A percentile compares a stretch with the other conserved stretches of the same genome.
Conservation (phyloP, 2,329 filamentous ascomycete species). For the Cladobotryum mycophilum region DNA sequence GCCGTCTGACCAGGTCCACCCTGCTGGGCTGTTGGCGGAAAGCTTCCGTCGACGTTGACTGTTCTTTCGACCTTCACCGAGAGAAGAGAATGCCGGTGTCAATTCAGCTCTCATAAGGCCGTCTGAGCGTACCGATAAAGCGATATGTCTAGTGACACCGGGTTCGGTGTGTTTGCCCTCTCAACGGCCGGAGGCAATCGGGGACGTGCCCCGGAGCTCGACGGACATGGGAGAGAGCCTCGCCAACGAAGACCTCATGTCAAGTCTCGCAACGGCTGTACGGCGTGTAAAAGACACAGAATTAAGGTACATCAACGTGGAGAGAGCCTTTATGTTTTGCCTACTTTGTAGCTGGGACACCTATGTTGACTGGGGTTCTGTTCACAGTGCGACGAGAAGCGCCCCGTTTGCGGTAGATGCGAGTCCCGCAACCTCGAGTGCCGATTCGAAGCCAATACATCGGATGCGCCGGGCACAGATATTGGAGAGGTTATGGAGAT, state of each 20-base stretch:
- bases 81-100: background rate
- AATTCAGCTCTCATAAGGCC: background rate
- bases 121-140: too few relatives aligned
- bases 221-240: constrained; percentile 1
- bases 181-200: background rate
- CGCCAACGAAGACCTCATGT: constrained; percentile 6
- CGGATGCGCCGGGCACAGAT: too few relatives aligned
- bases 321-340: too few relatives aligned
- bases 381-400: constrained; percentile 4
- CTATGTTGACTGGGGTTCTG: too few relatives aligned
- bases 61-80: too few relatives aligned
- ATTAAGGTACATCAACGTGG: background rate
- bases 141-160: constrained; percentile 1
- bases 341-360: too few relatives aligned
- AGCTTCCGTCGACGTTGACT: too few relatives aligned
- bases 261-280: constrained; percentile 8
- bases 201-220: background rate
- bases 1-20: too few relatives aligned
- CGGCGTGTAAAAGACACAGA: constrained; percentile 6
- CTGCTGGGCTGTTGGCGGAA: too few relatives aligned
- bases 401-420: constrained; percentile 4
- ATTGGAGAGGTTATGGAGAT: background rate
- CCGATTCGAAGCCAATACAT: constrained; percentile 3
- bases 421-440: background rate
- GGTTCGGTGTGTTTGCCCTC: constrained; percentile 7